Evolutionary conservation across 2,329 filamentous ascomycete genomes (phyloP).

Genomic region (Arachnomyces sp.): DNA sequence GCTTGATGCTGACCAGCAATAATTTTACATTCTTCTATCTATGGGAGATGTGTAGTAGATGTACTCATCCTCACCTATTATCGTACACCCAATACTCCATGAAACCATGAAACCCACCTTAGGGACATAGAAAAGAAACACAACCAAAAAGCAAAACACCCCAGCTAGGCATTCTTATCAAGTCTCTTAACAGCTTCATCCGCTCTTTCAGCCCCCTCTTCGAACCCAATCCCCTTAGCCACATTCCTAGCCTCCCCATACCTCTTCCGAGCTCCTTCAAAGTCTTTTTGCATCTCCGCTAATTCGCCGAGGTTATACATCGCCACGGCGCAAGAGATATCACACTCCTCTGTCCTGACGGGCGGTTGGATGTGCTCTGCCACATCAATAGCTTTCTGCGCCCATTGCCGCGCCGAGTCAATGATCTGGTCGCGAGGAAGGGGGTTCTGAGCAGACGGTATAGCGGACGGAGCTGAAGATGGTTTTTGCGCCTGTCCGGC

Average conservation of each 20-base stretch:
- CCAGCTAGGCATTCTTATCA: constrained; percentile 12
- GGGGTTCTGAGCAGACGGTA: constrained; percentile 29
- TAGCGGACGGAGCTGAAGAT: constrained; percentile 27
- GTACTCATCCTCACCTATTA: no score
- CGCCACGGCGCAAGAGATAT: constrained; percentile 72
- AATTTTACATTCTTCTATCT: no score
- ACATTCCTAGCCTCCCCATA: constrained; percentile 63
- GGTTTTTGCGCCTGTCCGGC: constrained; percentile 23
- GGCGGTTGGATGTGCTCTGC: constrained; percentile 59
- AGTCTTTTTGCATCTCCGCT: constrained; percentile 63
- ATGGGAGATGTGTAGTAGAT: no score
- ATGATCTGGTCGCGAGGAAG: constrained; percentile 56
- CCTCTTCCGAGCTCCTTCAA: constrained; percentile 56
- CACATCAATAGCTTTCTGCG: constrained; percentile 64
- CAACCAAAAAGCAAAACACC: neutral
- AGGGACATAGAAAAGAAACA: no score
- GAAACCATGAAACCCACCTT: no score
- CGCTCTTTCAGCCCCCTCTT: constrained; percentile 25
- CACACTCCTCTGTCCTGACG: constrained; percentile 68
- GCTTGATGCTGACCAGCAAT: no score
- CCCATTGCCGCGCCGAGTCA: constrained; percentile 68
- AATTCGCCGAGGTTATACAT: constrained; percentile 84
- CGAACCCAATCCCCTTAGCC: constrained; percentile 37
- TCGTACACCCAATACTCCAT: no score
- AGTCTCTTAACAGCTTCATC: constrained; percentile 26